These are phyloP conservation scores for Lotus japonicus DNA, from an alignment of 306 rosid species.

Conservation along the genomic window DNA sequence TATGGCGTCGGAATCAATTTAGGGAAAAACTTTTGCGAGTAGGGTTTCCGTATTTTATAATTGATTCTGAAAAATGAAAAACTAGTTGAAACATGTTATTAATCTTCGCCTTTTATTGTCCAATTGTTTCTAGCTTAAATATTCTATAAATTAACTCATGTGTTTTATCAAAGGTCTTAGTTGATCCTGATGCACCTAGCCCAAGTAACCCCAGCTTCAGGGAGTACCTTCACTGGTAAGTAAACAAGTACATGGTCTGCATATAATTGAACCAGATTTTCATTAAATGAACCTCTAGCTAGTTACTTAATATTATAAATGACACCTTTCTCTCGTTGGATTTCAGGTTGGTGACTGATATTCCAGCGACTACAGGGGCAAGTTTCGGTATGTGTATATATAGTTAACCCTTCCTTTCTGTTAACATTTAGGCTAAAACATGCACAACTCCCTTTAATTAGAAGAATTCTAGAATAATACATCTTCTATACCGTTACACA, in stretches of 20 bases:
- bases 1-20: too few relatives aligned
- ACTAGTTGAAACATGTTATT: too few relatives aligned
- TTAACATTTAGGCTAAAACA: neutral
- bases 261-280: neutral
- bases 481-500: too few relatives aligned
- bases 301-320: neutral
- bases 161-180: slow-evolving; percentile 10
- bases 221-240: slow-evolving; percentile 43
- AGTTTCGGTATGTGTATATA: slow-evolving; percentile 30
- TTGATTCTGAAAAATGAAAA: too few relatives aligned
- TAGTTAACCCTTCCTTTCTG: neutral
- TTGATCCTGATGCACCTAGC: slow-evolving; percentile 40
- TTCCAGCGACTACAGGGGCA: slow-evolving; percentile 31
- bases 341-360: slow-evolving; percentile 41
- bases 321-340: neutral
- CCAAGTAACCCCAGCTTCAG: slow-evolving; percentile 34
- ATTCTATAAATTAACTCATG: neutral
- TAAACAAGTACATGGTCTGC: neutral
- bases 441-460: neutral
- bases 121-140: neutral
- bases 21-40: too few relatives aligned
- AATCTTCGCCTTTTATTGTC: too few relatives aligned
- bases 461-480: too few relatives aligned
- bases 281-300: neutral
- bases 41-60: too few relatives aligned